These are phyloP conservation scores for Hypoxylon sp. DNA, from an alignment of 2,329 filamentous ascomycete genomes.

Conservation along the genomic window DNA sequence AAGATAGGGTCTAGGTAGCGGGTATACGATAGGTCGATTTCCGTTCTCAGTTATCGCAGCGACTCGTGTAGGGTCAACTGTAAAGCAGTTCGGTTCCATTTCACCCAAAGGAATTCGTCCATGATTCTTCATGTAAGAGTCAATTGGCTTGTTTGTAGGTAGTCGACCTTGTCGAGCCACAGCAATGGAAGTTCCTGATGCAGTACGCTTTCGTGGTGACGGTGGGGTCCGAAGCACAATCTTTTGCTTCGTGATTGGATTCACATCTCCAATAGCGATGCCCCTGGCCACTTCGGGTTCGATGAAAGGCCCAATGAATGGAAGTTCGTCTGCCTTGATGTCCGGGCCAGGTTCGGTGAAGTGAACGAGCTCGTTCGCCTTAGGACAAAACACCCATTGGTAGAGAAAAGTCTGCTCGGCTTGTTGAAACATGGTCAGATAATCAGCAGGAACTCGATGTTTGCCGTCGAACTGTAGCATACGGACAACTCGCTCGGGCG, in stretches of 20 bases:
- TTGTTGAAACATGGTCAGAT: slow-evolving; percentile 84
- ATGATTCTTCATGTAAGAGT: slow-evolving; percentile 67
- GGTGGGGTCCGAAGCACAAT: slow-evolving; percentile 63
- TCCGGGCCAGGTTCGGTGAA: slow-evolving; percentile 77
- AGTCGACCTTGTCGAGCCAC: slow-evolving; percentile 44
- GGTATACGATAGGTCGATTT: slow-evolving; percentile 69
- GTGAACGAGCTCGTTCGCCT: slow-evolving; percentile 78
- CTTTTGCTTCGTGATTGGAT: slow-evolving; percentile 88
- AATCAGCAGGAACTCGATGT: slow-evolving; percentile 83
- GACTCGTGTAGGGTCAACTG: slow-evolving; percentile 65
- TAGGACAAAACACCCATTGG: slow-evolving; percentile 93
- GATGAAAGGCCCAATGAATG: slow-evolving; percentile 84
- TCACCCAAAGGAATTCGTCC: slow-evolving; percentile 71
- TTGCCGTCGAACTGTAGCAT: slow-evolving; percentile 93
- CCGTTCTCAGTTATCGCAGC: slow-evolving; percentile 66
- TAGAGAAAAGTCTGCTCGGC: slow-evolving; percentile 95
- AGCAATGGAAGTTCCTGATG: slow-evolving; percentile 48
- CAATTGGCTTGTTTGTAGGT: slow-evolving; percentile 65
- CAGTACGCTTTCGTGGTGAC: slow-evolving; percentile 58
- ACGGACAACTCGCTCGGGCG: slow-evolving; percentile 83
- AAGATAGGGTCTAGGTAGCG: slow-evolving; percentile 71
- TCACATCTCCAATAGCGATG: slow-evolving; percentile 85
- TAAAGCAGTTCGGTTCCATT: slow-evolving; percentile 75
- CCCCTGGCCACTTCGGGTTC: slow-evolving; percentile 77
- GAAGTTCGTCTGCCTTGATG: slow-evolving; percentile 77